These are phyloP conservation scores for Candida tetrigidarum DNA, from an alignment of 1,139 yeast species.

Conservation along the genomic window DNA sequence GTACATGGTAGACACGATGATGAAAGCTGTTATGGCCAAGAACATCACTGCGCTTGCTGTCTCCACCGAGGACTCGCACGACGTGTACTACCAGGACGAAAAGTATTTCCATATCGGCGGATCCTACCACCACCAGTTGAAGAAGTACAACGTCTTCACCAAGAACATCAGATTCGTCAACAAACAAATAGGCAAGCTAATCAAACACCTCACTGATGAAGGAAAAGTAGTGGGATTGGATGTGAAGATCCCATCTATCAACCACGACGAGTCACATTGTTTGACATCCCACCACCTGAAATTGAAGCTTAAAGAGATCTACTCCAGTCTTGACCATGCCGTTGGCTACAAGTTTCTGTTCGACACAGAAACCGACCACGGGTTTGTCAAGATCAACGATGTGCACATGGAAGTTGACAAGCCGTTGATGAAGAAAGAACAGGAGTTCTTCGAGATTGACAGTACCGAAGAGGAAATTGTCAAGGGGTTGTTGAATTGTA, in stretches of 20 bases:
- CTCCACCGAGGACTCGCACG: conserved; percentile 32
- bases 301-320: background rate
- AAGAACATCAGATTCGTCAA: conserved; percentile 32
- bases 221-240: conserved; percentile 22
- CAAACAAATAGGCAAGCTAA: conserved; percentile 20
- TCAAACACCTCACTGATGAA: conserved; percentile 18
- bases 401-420: background rate
- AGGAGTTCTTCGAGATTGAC: background rate
- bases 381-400: background rate
- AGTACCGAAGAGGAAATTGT: background rate
- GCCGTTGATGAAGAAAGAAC: conserved; percentile 2
- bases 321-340: background rate
- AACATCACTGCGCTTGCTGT: conserved; percentile 31
- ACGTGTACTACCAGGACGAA: conserved; percentile 40
- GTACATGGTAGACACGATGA: conserved; percentile 17
- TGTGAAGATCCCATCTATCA: conserved; percentile 38
- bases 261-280: too few relatives aligned
- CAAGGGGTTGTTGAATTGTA: conserved; percentile 16
- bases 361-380: conserved; percentile 5
- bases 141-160: conserved; percentile 28
- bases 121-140: conserved; percentile 12
- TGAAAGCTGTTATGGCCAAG: conserved; percentile 17
- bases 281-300: conserved; percentile 12
- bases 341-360: background rate
- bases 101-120: conserved; percentile 12